phyloP scores from a whole-genome alignment of 176 grass and related monocot species.

The Alopecurus myosuroides region DNA sequence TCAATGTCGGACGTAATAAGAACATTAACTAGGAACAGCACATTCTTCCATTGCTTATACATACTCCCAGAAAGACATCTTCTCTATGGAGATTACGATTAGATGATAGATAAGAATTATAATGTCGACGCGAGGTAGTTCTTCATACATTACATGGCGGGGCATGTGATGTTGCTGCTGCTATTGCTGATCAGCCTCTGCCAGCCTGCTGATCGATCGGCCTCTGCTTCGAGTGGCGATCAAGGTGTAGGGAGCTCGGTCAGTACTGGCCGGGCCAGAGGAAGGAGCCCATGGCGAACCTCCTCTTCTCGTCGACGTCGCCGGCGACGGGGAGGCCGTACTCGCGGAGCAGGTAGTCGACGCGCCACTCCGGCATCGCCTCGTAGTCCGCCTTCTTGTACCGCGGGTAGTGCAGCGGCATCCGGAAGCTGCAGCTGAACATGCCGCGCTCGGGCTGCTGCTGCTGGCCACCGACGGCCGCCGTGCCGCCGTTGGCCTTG shows the following conservation, averaged over 20 bases:
- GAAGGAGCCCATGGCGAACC: conserved; percentile 77
- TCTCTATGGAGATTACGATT: neutral
- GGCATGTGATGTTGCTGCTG: neutral
- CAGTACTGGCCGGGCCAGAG: conserved; percentile 64
- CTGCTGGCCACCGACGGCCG: neutral
- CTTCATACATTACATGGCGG: neutral
- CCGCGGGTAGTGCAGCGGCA: conserved; percentile 75
- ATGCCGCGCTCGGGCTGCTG: conserved; percentile 7
- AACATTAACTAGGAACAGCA: neutral
- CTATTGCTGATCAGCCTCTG: neutral
- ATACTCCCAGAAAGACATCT: neutral
- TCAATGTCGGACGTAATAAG: neutral
- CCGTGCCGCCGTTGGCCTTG: conserved; percentile 16
- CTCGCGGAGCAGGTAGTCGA: conserved; percentile 66
- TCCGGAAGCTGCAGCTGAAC: conserved; percentile 34
- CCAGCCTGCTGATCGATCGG: neutral
- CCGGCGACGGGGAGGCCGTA: conserved; percentile 59
- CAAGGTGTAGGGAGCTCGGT: neutral
- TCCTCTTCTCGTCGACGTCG: conserved; percentile 50
- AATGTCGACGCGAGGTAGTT: neutral
- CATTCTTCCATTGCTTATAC: neutral
- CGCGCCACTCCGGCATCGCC: conserved; percentile 78
- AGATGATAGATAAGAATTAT: neutral
- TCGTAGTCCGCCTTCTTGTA: conserved; percentile 79
- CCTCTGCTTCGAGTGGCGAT: neutral